Conservation (phyloP, 1,139 yeast species). For the Scheffersomyces segobiensis region DNA sequence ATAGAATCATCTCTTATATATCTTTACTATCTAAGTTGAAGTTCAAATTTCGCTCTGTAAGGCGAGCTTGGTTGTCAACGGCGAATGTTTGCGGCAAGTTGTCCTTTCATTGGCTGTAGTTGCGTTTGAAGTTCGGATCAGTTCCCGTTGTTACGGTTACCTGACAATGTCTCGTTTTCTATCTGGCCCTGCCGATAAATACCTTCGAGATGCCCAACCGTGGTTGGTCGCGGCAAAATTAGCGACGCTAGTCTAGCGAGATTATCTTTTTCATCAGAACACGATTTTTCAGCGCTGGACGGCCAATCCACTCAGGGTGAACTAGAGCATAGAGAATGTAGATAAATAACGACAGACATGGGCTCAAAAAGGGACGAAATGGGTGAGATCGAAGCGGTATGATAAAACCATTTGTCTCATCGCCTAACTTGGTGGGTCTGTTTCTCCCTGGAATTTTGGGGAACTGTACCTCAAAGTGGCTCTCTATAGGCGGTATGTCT, state of each 20-base stretch:
- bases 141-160: slow-evolving; percentile 1
- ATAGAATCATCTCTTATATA: too few relatives aligned
- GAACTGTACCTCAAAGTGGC: neutral
- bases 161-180: neutral
- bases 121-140: slow-evolving; percentile 6
- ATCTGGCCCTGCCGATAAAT: neutral
- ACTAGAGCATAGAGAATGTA: neutral
- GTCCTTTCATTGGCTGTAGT: neutral
- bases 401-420: neutral
- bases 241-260: neutral
- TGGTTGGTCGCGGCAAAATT: neutral
- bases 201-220: neutral
- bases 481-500: neutral
- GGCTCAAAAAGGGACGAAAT: neutral
- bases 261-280: neutral
- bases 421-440: neutral
- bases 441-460: neutral
- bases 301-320: neutral
- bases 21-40: too few relatives aligned
- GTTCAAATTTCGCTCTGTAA: too few relatives aligned
- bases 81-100: neutral
- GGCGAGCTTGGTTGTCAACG: neutral
- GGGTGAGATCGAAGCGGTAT: neutral
- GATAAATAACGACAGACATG: neutral
- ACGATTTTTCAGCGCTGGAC: neutral